These are phyloP conservation scores for Crucibulum laeve DNA, from an alignment of 768 basidiomycete species.

Conservation along the genomic window DNA sequence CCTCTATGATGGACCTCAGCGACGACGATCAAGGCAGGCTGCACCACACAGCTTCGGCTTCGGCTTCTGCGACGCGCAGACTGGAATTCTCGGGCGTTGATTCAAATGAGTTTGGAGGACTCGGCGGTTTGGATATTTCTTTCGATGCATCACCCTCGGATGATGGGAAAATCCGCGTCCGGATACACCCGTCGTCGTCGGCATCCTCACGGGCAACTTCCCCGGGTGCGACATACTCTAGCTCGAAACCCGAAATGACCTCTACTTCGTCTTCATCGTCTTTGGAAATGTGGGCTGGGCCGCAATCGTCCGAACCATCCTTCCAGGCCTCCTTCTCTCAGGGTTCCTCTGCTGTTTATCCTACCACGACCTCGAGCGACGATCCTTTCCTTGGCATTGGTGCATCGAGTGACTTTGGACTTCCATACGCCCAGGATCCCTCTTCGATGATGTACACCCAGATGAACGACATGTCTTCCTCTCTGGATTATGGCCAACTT, in stretches of 20 bases:
- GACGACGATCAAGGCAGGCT: constrained; percentile 27
- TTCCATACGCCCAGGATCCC: constrained; percentile 28
- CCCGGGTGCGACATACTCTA: constrained; percentile 16
- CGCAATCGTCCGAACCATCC: constrained; percentile 15
- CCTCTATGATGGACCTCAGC: constrained; percentile 45
- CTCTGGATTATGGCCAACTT: constrained; percentile 24
- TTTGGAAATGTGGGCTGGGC: constrained; percentile 19
- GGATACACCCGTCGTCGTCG: constrained; percentile 60
- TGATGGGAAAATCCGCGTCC: constrained; percentile 70
- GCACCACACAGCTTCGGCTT: constrained; percentile 22
- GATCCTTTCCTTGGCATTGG: constrained; percentile 63
- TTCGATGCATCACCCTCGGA: constrained; percentile 63
- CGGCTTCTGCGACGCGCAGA: constrained; percentile 34
- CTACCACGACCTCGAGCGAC: constrained; percentile 31
- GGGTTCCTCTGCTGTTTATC: neutral
- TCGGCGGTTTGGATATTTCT: constrained; percentile 65
- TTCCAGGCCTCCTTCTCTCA: constrained; percentile 20
- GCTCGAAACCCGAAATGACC: constrained; percentile 15
- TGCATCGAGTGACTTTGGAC: constrained; percentile 31
- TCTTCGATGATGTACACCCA: constrained; percentile 30
- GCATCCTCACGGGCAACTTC: constrained; percentile 36
- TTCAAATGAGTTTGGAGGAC: constrained; percentile 37
- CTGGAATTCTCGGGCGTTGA: constrained; percentile 59
- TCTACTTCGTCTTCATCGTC: constrained; percentile 20
- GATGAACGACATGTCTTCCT: constrained; percentile 20